A percentile compares a stretch with the other conserved stretches of the same genome.
Conservation (phyloP, 139 green algal species). For the Closterium sp. region DNA sequence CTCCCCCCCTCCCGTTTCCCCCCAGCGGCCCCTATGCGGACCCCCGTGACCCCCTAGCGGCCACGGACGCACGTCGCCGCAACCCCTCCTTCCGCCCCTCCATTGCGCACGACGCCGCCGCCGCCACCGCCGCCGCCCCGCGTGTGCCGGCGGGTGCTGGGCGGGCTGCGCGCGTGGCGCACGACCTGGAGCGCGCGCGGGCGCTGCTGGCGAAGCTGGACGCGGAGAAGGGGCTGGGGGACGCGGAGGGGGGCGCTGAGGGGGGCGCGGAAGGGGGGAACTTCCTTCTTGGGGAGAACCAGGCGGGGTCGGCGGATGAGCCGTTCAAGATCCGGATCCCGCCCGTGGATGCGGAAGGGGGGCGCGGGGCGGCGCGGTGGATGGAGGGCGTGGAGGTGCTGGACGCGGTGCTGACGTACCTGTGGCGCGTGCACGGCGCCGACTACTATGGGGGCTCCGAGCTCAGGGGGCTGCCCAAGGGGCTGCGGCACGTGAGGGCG, state of each 20-base stretch:
- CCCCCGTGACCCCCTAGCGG: neutral
- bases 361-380: neutral
- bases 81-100: neutral
- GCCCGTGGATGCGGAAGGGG: neutral
- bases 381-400: constrained; percentile 55
- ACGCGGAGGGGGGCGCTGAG: neutral
- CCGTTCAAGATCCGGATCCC: neutral
- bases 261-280: neutral
- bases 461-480: constrained; percentile 20
- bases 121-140: neutral
- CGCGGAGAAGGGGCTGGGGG: constrained; percentile 69
- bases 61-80: neutral
- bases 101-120: neutral
- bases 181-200: constrained; percentile 62
- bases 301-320: neutral
- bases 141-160: neutral
- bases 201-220: constrained; percentile 70
- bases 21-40: neutral
- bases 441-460: constrained; percentile 77
- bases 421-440: constrained; percentile 86
- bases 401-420: constrained; percentile 81
- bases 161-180: neutral
- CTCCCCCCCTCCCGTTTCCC: neutral
- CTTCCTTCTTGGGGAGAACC: neutral
- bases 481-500: constrained; percentile 15